Percentiles rank a stretch among this genome's conserved stretches.
Conservation (phyloP, 163 green algal genomes). For the Coccomyxa subellipsoidea region DNA sequence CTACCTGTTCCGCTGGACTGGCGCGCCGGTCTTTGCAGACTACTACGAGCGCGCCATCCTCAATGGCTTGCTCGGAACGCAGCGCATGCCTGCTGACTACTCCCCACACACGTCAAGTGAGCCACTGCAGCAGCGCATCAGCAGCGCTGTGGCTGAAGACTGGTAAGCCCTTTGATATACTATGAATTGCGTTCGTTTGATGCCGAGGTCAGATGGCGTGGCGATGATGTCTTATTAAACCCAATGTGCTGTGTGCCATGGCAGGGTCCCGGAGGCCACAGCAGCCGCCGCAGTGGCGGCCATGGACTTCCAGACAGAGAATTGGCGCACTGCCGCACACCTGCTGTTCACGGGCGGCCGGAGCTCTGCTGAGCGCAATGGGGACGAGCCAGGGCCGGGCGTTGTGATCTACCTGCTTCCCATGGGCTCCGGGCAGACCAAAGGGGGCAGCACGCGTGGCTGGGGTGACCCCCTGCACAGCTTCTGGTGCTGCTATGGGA, state of each 20-base stretch:
- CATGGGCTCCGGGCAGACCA: conserved; percentile 42
- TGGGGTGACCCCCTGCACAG: conserved; percentile 49
- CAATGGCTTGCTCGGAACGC: conserved; percentile 55
- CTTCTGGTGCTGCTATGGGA: conserved; percentile 68
- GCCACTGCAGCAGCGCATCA: neutral
- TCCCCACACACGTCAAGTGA: neutral
- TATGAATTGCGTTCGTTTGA: too few species aligned
- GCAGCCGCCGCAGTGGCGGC: neutral
- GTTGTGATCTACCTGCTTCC: conserved; percentile 62
- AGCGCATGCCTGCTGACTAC: conserved; percentile 31
- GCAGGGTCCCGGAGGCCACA: neutral
- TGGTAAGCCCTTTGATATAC: neutral
- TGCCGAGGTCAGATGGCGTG: too few species aligned
- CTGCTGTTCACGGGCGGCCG: neutral
- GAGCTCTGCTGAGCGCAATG: neutral
- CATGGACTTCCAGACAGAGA: neutral
- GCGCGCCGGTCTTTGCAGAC: conserved; percentile 46
- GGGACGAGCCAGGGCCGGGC: conserved; percentile 25
- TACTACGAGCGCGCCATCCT: conserved; percentile 63
- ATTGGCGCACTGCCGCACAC: neutral
- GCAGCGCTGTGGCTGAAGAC: neutral
- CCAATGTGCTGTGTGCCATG: neutral
- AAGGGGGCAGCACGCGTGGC: conserved; percentile 37
- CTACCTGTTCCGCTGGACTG: conserved; percentile 42
- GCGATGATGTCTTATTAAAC: too few species aligned